phyloP scores from a whole-genome alignment of 164 flowering plant genomes.

The Vitis rotundifolia region DNA sequence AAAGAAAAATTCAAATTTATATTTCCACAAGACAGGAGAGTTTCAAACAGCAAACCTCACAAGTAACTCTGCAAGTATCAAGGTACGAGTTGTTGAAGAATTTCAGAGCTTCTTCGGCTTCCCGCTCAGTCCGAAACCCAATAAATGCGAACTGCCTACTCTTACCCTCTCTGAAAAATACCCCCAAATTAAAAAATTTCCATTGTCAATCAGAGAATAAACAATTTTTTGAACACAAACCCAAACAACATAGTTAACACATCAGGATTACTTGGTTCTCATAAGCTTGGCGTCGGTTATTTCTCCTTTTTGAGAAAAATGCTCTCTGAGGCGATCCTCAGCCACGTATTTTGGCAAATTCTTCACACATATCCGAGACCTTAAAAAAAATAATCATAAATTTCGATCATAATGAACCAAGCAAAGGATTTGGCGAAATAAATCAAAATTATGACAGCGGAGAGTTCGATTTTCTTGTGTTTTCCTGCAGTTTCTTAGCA shows the following conservation, averaged over 20 bases:
- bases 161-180: slow-evolving; percentile 71
- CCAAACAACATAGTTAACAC: not conserved
- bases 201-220: not conserved
- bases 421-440: too few species aligned
- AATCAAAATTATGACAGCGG: too few species aligned
- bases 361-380: slow-evolving; percentile 93
- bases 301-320: slow-evolving; percentile 90
- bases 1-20: not conserved
- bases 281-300: slow-evolving; percentile 84
- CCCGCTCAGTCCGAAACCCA: slow-evolving; percentile 73
- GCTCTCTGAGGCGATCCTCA: slow-evolving; percentile 77
- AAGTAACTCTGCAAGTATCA: slow-evolving; percentile 66
- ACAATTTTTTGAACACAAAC: not conserved
- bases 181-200: not conserved
- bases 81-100: slow-evolving; percentile 74
- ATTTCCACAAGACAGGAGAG: not conserved
- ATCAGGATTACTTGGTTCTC: slow-evolving; percentile 56
- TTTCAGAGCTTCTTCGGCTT: slow-evolving; percentile 75
- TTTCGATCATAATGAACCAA: too few species aligned
- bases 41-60: slow-evolving; percentile 62
- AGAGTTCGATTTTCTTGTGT: too few species aligned
- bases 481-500: too few species aligned
- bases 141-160: slow-evolving; percentile 90
- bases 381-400: slow-evolving; percentile 7
- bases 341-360: slow-evolving; percentile 68